Percentiles rank a stretch among this genome's conserved stretches.
Evolutionary conservation across 176 grass and related monocot genomes (phyloP).

Genomic region (Hordeum marinum): DNA sequence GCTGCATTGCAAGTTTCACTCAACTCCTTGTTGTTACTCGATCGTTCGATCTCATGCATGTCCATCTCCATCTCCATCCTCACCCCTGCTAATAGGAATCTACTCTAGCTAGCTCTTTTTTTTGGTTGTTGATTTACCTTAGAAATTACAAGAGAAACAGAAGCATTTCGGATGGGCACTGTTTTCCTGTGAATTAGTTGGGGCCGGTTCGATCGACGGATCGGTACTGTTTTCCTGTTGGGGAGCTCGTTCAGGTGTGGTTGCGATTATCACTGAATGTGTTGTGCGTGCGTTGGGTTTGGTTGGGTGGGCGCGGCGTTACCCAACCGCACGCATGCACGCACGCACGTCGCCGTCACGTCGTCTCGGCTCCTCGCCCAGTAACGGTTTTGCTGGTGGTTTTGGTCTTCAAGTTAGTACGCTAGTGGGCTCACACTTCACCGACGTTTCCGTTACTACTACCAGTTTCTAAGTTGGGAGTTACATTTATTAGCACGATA

Average conservation of each 20-base stretch:
- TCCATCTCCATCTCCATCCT: neutral
- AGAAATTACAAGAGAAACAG: neutral
- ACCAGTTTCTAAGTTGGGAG: neutral
- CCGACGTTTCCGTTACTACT: neutral
- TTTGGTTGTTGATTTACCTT: neutral
- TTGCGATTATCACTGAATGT: conserved; percentile 33
- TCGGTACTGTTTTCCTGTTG: conserved; percentile 9
- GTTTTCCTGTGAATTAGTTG: conserved; percentile 11
- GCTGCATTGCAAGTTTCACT: neutral
- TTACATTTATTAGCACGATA: neutral
- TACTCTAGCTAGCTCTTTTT: neutral
- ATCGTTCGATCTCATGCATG: neutral
- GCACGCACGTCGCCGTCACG: neutral
- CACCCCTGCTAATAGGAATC: neutral
- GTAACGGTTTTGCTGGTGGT: neutral
- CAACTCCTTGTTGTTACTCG: neutral
- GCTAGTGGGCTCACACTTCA: neutral
- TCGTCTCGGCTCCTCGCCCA: neutral
- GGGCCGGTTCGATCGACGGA: neutral
- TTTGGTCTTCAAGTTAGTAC: neutral
- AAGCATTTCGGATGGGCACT: neutral
- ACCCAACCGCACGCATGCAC: conserved; percentile 26
- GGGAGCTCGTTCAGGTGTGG: conserved; percentile 30
- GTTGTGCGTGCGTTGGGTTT: conserved; percentile 14
- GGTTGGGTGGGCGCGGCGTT: conserved; percentile 18